Evolutionary conservation across 352 stramenopile species (phyloP).

Genomic region (Pythium folliculosum): DNA sequence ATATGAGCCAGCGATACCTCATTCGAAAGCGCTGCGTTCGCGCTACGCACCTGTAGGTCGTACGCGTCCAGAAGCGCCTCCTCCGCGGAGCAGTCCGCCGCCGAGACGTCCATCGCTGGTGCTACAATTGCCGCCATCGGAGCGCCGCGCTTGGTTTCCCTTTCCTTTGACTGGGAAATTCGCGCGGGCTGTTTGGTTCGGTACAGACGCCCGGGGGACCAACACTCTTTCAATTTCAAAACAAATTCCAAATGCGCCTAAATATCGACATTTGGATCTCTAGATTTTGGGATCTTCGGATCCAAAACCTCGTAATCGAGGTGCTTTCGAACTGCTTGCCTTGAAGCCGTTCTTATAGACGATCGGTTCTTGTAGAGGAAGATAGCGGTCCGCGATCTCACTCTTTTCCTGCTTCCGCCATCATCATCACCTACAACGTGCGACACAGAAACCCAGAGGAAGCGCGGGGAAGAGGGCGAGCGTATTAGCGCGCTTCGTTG

Average conservation of each 20-base stretch:
- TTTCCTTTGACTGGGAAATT: constrained; percentile 13
- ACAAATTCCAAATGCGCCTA: neutral
- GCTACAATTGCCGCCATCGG: constrained; percentile 31
- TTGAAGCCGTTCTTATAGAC: constrained; percentile 45
- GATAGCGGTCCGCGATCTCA: constrained; percentile 16
- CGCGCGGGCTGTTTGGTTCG: neutral
- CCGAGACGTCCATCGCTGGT: constrained; percentile 24
- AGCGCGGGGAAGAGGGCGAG: neutral
- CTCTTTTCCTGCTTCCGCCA: constrained; percentile 1
- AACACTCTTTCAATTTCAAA: constrained; percentile 23
- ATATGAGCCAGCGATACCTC: constrained; percentile 1
- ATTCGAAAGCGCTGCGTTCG: constrained; percentile 1
- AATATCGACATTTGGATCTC: constrained; percentile 3
- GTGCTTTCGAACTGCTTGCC: neutral
- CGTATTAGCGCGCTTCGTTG: neutral
- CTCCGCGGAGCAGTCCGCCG: constrained; percentile 30
- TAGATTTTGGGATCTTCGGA: neutral
- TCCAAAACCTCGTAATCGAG: neutral
- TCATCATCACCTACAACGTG: constrained; percentile 17
- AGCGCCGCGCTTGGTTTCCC: neutral
- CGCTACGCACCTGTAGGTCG: constrained; percentile 52
- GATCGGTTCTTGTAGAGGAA: constrained; percentile 40
- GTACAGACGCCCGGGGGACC: constrained; percentile 1
- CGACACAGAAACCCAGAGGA: constrained; percentile 6
- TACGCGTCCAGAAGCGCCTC: constrained; percentile 64